Evolutionary conservation across 306 rosid species (phyloP).

Genomic region (Lagenaria siceraria): DNA sequence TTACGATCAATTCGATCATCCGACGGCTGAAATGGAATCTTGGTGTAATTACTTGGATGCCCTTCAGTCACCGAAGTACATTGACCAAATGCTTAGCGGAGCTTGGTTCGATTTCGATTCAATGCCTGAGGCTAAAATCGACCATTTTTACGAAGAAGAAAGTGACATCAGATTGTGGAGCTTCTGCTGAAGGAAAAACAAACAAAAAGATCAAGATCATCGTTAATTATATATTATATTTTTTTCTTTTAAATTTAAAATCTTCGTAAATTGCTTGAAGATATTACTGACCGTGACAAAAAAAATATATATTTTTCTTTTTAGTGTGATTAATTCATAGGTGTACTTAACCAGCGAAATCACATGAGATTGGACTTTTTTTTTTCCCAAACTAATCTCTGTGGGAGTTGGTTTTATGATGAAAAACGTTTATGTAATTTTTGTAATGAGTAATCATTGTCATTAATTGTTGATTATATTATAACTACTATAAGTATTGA

Average conservation of each 20-base stretch:
- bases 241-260: neutral
- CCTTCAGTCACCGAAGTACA: conserved; percentile 37
- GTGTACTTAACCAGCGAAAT: neutral
- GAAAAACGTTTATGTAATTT: neutral
- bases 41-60: conserved; percentile 42
- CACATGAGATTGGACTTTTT: neutral
- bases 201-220: neutral
- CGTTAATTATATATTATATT: neutral
- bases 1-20: conserved; percentile 10
- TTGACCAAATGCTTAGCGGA: conserved; percentile 48
- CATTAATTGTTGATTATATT: conserved; percentile 1
- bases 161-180: conserved; percentile 73
- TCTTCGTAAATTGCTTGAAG: conserved; percentile 3
- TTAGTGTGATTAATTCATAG: neutral
- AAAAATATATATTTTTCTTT: neutral
- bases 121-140: conserved; percentile 8
- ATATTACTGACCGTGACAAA: conserved; percentile 5
- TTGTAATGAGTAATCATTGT: neutral
- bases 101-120: conserved; percentile 47
- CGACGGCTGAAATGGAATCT: conserved; percentile 41
- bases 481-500: neutral
- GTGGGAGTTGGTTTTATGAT: neutral
- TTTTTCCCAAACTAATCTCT: neutral
- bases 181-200: conserved; percentile 22
- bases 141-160: conserved; percentile 67